phyloP scores from a whole-genome alignment of 352 stramenopile species.

The Pythium grandisporangium region DNA sequence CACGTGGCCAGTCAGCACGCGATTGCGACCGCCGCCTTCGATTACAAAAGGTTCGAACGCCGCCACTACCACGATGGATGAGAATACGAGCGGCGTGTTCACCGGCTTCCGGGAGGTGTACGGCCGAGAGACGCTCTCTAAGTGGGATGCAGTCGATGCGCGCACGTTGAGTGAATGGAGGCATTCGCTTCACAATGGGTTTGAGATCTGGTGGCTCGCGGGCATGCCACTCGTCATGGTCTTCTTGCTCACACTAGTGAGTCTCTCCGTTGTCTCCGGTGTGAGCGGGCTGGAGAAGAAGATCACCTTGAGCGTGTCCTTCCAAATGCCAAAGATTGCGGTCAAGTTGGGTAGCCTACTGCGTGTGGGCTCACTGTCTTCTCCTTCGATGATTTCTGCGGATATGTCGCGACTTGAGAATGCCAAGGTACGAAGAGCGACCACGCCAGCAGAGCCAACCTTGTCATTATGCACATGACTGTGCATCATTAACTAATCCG shows the following conservation, averaged over 20 bases:
- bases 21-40: no score
- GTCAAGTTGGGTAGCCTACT: no score
- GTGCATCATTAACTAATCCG: no score
- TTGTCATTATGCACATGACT: no score
- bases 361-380: no score
- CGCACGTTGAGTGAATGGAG: slow-evolving; percentile 20
- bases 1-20: no score
- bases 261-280: slow-evolving; percentile 56
- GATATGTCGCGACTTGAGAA: slow-evolving; percentile 5
- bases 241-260: slow-evolving; percentile 64
- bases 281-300: slow-evolving; percentile 40
- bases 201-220: slow-evolving; percentile 81
- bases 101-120: slow-evolving; percentile 36
- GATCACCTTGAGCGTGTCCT: slow-evolving; percentile 11
- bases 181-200: slow-evolving; percentile 68
- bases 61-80: slow-evolving; percentile 56
- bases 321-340: slow-evolving; percentile 9
- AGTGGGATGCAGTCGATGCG: slow-evolving; percentile 20
- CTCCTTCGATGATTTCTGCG: no score
- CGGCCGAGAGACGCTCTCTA: slow-evolving; percentile 45
- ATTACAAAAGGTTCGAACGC: no score
- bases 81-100: slow-evolving; percentile 53
- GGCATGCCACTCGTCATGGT: slow-evolving; percentile 68
- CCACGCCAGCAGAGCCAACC: no score
- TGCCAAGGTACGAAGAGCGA: slow-evolving; percentile 7